phyloP scores from a whole-genome alignment of 495 filamentous ascomycete genomes.

The Opeltia flavorubescens region DNA sequence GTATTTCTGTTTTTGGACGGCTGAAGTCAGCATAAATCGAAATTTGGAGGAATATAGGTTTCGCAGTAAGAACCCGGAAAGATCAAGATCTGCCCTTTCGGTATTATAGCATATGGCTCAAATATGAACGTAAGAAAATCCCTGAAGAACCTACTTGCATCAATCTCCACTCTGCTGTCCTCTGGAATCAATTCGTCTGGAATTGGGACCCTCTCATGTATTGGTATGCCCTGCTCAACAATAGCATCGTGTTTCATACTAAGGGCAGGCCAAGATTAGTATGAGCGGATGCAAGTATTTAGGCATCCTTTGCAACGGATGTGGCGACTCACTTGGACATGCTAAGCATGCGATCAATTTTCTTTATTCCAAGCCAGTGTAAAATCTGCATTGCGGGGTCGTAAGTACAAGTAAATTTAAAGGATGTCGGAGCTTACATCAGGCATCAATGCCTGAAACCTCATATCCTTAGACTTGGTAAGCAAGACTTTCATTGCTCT shows the following conservation, averaged over 20 bases:
- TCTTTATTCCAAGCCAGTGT: slow-evolving; percentile 96
- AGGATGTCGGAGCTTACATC: slow-evolving; percentile 31
- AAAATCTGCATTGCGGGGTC: slow-evolving; percentile 42
- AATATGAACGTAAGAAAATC: background rate
- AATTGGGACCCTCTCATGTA: slow-evolving; percentile 83
- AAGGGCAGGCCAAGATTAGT: background rate
- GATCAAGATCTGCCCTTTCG: too few species aligned
- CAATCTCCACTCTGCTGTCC: slow-evolving; percentile 93
- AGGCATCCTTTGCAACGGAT: slow-evolving; percentile 5
- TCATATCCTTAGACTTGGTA: slow-evolving; percentile 49
- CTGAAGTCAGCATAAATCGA: background rate
- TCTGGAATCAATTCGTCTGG: slow-evolving; percentile 89
- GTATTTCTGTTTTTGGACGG: slow-evolving; percentile 39
- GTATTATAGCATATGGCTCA: too few species aligned
- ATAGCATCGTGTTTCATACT: slow-evolving; percentile 99
- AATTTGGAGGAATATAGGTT: too few species aligned
- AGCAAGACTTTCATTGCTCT: slow-evolving; percentile 9
- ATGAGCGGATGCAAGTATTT: background rate
- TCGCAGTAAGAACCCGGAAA: too few species aligned
- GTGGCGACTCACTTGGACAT: slow-evolving; percentile 72
- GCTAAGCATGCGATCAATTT: slow-evolving; percentile 96
- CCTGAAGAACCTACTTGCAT: slow-evolving; percentile 49
- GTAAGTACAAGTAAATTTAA: slow-evolving; percentile 11
- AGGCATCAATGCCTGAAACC: slow-evolving; percentile 98
- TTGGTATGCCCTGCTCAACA: slow-evolving; percentile 87